These are phyloP conservation scores for Salix dunnii DNA, from an alignment of 345 rosid species.

Conservation along the genomic window DNA sequence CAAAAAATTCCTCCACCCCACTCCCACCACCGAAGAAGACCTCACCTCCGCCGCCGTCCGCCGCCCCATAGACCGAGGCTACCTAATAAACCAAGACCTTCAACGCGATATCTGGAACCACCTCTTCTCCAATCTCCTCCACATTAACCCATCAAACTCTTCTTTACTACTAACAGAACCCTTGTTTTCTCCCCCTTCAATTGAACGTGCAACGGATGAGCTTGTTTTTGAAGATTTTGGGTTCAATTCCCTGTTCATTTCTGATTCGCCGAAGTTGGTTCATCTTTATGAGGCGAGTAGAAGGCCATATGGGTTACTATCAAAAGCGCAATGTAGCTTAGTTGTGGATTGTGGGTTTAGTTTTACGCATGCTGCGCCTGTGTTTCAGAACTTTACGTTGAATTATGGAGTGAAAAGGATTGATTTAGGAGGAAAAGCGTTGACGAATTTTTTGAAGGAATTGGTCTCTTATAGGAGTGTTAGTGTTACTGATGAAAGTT, in stretches of 20 bases:
- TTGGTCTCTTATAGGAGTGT: constrained; percentile 72
- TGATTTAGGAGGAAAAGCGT: constrained; percentile 87
- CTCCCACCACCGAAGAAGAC: constrained; percentile 53
- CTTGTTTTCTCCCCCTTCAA: constrained; percentile 63
- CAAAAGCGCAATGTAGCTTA: constrained; percentile 67
- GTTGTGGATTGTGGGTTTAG: constrained; percentile 93
- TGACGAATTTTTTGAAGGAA: constrained; percentile 88
- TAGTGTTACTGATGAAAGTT: constrained; percentile 82
- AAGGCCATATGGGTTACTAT: constrained; percentile 49
- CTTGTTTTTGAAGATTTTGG: constrained; percentile 89
- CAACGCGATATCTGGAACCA: constrained; percentile 91
- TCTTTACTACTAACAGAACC: constrained; percentile 82
- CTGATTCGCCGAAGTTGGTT: constrained; percentile 69
- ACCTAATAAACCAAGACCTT: constrained; percentile 77
- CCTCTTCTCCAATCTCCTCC: constrained; percentile 65
- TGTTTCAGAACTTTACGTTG: constrained; percentile 65
- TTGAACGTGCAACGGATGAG: constrained; percentile 79
- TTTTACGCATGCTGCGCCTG: constrained; percentile 82
- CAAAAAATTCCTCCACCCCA: constrained; percentile 65
- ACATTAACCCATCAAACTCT: constrained; percentile 45
- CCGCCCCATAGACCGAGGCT: constrained; percentile 93
- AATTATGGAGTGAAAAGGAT: constrained; percentile 74
- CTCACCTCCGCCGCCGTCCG: constrained; percentile 90
- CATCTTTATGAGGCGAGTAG: constrained; percentile 82
- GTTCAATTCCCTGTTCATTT: constrained; percentile 59